Base-by-base conservation (phyloP, 2,329 filamentous ascomycete species). In the Penicillium sp. region DNA sequence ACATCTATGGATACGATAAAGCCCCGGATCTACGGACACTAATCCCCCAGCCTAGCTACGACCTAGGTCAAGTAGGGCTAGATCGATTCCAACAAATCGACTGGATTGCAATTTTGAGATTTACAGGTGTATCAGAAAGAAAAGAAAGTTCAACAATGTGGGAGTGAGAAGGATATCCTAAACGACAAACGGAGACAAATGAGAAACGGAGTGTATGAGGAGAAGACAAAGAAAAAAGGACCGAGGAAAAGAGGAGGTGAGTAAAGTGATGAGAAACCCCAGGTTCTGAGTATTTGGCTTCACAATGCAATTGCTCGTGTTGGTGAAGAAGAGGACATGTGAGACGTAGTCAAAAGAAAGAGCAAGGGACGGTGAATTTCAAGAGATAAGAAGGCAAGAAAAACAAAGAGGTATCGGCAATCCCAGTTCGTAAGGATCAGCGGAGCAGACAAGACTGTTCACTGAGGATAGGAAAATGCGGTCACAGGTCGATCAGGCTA, bases 401-500 rank as follows among this genome's bases (percentile, higher is more conserved):
- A 48, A 23, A 33, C 27, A 33, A 53, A 26, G 49, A 25, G 50
- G 23, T 56, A 50, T 53, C 45, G 11, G 21, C 29, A 49, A 33
- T n/a, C 21, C 27, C 21, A 35, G 25, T 53, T 50, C 55, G 35
- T 54, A 42, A 51, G 47, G n/a, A 27, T n/a, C 13, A 35, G 21
- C 19, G 21, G 44, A 31, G 23, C 14, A 37, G 42, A 33, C 23
- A 26, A 42, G 53, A 39, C 31, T 23, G 35, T 26, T 23, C 42
- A 42, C 19, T 29, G 35, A 49, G 37, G 37, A 43, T 47, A 50
- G 26, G 19, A 35, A 56, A 43, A 50, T 29, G 39, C 37, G 35
- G 52, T 65, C 69, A 86, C 67, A 88, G 72, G 72, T 88, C 85
- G 70, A 88, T 88, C 76, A 88, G 71, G 69, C 85, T 88, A 54